Evolutionary conservation across 140 eudicot species (phyloP), one percentile per base, ranked within the genome.

Genomic region (Erigeron philadelphicus): DNA sequence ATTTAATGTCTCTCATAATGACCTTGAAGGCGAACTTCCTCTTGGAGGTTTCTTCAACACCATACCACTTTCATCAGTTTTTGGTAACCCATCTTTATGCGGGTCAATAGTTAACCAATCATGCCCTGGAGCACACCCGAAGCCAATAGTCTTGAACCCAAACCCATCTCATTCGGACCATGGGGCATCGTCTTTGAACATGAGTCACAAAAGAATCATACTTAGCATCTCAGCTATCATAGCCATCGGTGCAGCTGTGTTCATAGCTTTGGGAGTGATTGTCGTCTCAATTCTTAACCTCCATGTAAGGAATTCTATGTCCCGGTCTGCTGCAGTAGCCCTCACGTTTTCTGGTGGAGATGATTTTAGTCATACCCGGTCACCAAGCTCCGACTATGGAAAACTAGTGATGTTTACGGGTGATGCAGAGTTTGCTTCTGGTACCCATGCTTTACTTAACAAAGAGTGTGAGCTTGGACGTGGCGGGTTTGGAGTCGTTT

Each of bases 81-180:
- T 66, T 0, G 93, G 73, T 35, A 92, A 92, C 66, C 96, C 98
- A 8, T 83, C 95, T 41, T 71, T 92, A 41, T 92, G 98, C 52
- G 98, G 98, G 67, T 84, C 98, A 35, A 73, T 86, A 15, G 87
- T 88, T 50, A 86, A 83, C 65, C 89, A 81, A 13, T 81, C 95
- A 1, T 92, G 98, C 79, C 98, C 96, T 1, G 79, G 90, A 18
- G 90, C 85, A 53, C 98, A 88, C 72, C 98, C 95, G n/a, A 92
- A 92, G 80, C 98, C 98, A 25, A 84, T 92, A 44, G 96, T 92
- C 62, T 81, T 92, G 18, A 86, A 92, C 81, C 98, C 98, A n/a
- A 88, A 92, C 77, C 85, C 98, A 8, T 86, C 93, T 7, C 86
- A 75, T 31, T 82, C 88, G 6, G 76, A 67, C 67, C 83, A 80